Evolutionary conservation across 73 alveolate genomes (phyloP), one percentile per base, ranked within the genome.

Genomic region (Stentor roeselii): DNA sequence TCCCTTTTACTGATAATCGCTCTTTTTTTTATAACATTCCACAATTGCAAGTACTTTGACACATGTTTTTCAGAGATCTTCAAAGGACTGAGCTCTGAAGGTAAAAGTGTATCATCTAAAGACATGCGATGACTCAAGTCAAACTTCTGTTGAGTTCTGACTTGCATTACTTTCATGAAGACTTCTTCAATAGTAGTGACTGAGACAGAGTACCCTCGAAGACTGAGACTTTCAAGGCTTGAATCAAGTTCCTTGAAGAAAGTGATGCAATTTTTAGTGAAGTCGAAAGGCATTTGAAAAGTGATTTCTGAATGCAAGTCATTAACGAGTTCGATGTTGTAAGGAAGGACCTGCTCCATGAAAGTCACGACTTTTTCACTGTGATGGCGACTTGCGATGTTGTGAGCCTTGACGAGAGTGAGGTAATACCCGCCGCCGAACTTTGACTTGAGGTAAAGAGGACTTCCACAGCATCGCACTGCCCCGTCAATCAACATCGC

Each of bases 131-230:
- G n/a, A n/a, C n/a, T n/a, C n/a, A n/a, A n/a, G n/a, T n/a, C n/a
- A n/a, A n/a, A n/a, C n/a, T n/a, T n/a, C n/a, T n/a, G n/a, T n/a
- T n/a, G n/a, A n/a, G n/a, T n/a, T 2, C 74, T 58, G 1, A 58
- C 74, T 2, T 58, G 15, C 15, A 21, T 42, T 15, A 96, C 97
- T 86, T 90, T 95, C 1, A 97, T 90, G 87, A 96, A 97, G 0
- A 97, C 99, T 82, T 97, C 99, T 93, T 97, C 99, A 67, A 97
- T 90, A 36, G 99, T 96, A 32, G 99, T 94, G 90, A 97, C 92
- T 14, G 97, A 92, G 1, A 94, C 83, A 11, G 93, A 95, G 58
- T 94, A 91, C 3, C 94, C 85, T 14, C 78, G 41, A 3, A 86
- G 76, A 34, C 77, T 82, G 37, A 92, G 88, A 36, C 75, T 27